Conservation (phyloP, 2,329 filamentous ascomycete genomes). For the Dendrostoma leiphaemia region DNA sequence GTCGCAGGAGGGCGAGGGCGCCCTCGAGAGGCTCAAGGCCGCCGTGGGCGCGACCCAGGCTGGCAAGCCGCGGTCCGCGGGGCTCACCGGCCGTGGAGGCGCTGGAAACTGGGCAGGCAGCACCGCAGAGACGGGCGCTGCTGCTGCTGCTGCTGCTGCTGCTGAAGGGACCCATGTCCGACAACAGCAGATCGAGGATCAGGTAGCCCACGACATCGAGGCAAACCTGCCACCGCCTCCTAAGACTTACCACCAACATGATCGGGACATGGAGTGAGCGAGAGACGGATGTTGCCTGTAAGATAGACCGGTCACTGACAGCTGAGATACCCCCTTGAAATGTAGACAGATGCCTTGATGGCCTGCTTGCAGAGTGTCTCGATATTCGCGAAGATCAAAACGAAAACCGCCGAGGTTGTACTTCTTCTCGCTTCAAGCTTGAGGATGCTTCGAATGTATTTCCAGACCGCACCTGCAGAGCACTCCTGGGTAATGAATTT, state of each 20-base stretch:
- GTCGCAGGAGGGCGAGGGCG: conserved; percentile 32
- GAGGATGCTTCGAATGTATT: no score
- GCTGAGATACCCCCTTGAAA: background rate
- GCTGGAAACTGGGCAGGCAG: conserved; percentile 51
- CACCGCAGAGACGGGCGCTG: conserved; percentile 22
- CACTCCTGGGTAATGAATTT: no score
- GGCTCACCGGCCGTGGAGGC: conserved; percentile 50
- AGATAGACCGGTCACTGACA: no score
- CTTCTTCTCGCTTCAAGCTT: no score
- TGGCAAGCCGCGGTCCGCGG: conserved; percentile 21
- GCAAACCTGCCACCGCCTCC: conserved; percentile 44
- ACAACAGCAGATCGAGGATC: conserved; percentile 39
- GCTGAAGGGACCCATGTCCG: conserved; percentile 30
- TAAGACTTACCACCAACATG: conserved; percentile 37
- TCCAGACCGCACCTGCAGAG: no score
- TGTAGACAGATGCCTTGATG: no score
- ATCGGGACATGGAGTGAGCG: conserved; percentile 22
- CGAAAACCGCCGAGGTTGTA: no score
- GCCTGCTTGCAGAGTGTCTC: no score
- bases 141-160: conserved; percentile 25
- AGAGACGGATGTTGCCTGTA: no score
- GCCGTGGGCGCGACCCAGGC: conserved; percentile 31
- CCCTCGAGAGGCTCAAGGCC: conserved; percentile 32
- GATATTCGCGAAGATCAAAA: no score
- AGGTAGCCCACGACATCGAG: conserved; percentile 45